A percentile compares a stretch with the other conserved stretches of the same genome.
Evolutionary conservation across 2,329 filamentous ascomycete genomes (phyloP).

Genomic region (Microdochium trichocladiopsis): DNA sequence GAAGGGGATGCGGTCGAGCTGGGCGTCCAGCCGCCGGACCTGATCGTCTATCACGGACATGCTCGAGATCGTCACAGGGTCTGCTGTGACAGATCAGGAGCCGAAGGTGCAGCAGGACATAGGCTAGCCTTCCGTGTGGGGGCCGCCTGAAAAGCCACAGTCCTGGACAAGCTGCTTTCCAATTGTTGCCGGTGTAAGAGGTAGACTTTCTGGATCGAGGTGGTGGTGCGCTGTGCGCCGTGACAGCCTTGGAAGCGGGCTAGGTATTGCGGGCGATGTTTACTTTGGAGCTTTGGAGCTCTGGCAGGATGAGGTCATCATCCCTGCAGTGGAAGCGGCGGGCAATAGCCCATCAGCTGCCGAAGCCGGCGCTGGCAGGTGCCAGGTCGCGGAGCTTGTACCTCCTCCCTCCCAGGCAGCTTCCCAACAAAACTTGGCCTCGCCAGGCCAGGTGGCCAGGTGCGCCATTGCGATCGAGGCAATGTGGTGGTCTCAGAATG

Average conservation of each 20-base stretch:
- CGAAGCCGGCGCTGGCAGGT: not conserved
- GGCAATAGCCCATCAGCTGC: not conserved
- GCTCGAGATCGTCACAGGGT: not conserved
- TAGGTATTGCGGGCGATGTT: not conserved
- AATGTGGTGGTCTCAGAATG: too few relatives aligned
- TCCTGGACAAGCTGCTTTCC: too few relatives aligned
- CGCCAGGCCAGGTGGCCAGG: too few relatives aligned
- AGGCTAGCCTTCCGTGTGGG: too few relatives aligned
- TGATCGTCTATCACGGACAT: slow-evolving; percentile 22
- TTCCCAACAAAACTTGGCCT: not conserved
- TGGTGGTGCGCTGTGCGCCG: not conserved
- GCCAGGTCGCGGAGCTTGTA: not conserved
- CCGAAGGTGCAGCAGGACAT: not conserved
- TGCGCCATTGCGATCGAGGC: too few relatives aligned
- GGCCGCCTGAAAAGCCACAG: too few relatives aligned
- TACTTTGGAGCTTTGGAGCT: not conserved
- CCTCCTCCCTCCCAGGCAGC: not conserved
- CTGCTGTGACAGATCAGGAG: not conserved
- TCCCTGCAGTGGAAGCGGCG: not conserved
- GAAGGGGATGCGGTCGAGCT: slow-evolving; percentile 56
- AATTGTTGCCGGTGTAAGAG: too few relatives aligned
- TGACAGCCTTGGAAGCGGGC: not conserved
- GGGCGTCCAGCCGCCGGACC: slow-evolving; percentile 56
- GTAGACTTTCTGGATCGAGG: too few relatives aligned
- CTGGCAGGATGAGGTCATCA: not conserved